Evolutionary conservation across 2,329 filamentous ascomycete genomes (phyloP), one percentile per base, ranked within the genome.

Genomic region (Cryphonectria carpinicola): DNA sequence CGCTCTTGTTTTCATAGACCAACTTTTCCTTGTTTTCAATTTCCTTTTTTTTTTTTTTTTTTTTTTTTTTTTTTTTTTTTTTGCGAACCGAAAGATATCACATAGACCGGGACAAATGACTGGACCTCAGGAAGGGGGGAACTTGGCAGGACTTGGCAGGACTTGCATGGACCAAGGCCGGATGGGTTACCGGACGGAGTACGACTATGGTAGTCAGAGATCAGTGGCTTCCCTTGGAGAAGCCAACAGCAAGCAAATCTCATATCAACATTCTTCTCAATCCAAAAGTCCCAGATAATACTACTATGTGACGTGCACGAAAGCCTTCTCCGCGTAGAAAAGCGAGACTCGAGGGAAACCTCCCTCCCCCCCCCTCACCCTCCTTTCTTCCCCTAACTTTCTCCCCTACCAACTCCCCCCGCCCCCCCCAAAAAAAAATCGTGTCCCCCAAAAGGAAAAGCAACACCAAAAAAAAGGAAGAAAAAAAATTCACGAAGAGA

Each of bases 61-160:
- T 49, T 32, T 63, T 22, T 49, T 49, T 22, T 22, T n/a, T 49
- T n/a, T 49, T 25, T 61, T 6, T n/a, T 62, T 41, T 32, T 35
- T 54, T 22, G 35, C 39, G 28, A 28, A 49, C 14, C 19, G 67
- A 52, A 52, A 62, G 63, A 70, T 70, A 70, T 70, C 68, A 70
- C 68, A 70, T 62, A 70, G 68, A 70, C 25, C 25, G 41, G 43
- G 41, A 54, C 61, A 68, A 39, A 68, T 35, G 66, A 63, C 62
- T 63, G 32, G 54, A 25, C 54, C 54, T 58, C 32, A 7, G n/a
- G 46, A 49, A 49, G 17, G n/a, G n/a, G 25, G 25, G n/a, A 49
- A 32, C 19, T 28, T 32, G 25, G 58, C 6, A 14, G 61, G 19
- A 54, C n/a, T 39, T 39, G 37, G 37, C 37, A 22, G 46, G 62